These are phyloP conservation scores for Rhizophora apiculata DNA, from an alignment of 345 rosid species.

Conservation along the genomic window DNA sequence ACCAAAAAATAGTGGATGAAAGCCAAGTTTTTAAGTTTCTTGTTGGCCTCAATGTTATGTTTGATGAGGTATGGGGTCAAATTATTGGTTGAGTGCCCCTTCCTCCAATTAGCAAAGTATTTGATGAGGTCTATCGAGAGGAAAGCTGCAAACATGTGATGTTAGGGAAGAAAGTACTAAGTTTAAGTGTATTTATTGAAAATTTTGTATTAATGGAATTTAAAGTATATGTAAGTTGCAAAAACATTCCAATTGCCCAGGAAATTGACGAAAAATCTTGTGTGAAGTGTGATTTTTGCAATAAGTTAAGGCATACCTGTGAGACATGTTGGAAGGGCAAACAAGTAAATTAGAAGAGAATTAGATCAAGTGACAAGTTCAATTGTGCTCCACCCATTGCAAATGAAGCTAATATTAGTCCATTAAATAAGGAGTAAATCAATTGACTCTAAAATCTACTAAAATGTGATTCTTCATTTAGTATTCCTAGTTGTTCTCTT, in stretches of 20 bases:
- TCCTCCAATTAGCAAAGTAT: not conserved
- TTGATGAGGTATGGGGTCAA: not conserved
- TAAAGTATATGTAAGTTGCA: not conserved
- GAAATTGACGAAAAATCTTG: not conserved
- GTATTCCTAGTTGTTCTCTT: not conserved
- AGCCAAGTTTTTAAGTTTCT: not conserved
- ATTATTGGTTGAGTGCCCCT: conserved; percentile 5
- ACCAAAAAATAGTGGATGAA: not conserved
- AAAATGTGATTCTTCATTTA: not conserved
- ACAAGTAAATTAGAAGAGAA: not conserved
- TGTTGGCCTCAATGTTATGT: not conserved
- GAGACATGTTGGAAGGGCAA: not conserved
- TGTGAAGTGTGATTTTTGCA: not conserved
- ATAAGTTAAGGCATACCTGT: not conserved
- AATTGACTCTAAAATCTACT: not conserved
- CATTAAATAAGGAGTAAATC: not conserved
- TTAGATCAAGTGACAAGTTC: not conserved
- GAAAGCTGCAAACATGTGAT: not conserved
- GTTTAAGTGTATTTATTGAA: not conserved
- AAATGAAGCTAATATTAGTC: not conserved
- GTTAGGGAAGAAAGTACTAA: not conserved
- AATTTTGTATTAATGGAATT: not conserved
- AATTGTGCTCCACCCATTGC: too few species aligned
- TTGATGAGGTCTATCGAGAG: not conserved
- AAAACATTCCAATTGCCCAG: too few species aligned